Evolutionary conservation across 257 asterid genomes (phyloP).

Genomic region (Petrea volubilis): DNA sequence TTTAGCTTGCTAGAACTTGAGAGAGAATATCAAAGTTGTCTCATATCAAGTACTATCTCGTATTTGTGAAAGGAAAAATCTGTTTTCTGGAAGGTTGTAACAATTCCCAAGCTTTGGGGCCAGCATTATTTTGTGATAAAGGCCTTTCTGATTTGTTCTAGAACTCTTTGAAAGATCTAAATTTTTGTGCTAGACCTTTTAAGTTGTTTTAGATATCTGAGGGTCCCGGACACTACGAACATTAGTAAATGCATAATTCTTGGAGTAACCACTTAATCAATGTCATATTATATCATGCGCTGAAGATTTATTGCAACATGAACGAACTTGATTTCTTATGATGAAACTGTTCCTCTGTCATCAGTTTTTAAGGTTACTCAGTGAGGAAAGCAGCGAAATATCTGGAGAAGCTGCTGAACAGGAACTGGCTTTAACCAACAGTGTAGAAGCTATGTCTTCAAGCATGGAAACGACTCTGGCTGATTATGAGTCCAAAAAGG

Average conservation of each 20-base stretch:
- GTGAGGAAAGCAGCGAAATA: constrained; percentile 50
- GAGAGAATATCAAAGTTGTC: not conserved
- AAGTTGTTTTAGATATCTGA: constrained; percentile 7
- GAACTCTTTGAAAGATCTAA: not conserved
- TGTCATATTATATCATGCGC: constrained; percentile 12
- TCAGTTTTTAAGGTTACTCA: constrained; percentile 80
- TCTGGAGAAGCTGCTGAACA: constrained; percentile 49
- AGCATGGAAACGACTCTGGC: constrained; percentile 57
- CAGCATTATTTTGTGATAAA: not conserved
- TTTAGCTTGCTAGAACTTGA: not conserved
- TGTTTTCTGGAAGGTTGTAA: not conserved
- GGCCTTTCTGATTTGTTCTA: not conserved
- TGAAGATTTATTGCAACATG: not conserved
- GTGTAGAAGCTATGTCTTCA: constrained; percentile 65
- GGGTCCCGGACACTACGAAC: not conserved
- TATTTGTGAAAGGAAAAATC: not conserved
- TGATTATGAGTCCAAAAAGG: constrained; percentile 55
- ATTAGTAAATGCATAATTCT: not conserved
- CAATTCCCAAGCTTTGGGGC: not conserved
- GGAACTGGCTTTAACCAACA: constrained; percentile 64
- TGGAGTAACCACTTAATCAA: not conserved
- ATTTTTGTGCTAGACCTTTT: not conserved
- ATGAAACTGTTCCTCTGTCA: constrained; percentile 14
- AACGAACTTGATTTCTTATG: constrained; percentile 22
- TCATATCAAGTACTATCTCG: not conserved